phyloP scores from a whole-genome alignment of 306 rosid genomes.

The Trifolium subterraneum region DNA sequence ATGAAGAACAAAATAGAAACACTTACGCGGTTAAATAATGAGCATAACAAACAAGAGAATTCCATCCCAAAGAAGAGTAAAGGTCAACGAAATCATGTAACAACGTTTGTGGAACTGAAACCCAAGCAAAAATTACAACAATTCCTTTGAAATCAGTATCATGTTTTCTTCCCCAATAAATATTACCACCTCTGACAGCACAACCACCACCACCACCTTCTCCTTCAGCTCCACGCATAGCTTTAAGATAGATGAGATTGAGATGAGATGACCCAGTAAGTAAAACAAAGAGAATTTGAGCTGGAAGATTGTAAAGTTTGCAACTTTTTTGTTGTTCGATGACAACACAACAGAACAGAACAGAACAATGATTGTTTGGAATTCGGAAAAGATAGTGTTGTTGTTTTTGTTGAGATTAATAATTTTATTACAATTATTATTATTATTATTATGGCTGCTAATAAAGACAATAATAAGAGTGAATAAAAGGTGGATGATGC shows the following conservation, averaged over 20 bases:
- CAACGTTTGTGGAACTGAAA: slow-evolving; percentile 65
- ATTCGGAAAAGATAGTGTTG: neutral
- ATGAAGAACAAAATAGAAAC: slow-evolving; percentile 13
- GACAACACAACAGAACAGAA: neutral
- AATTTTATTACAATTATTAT: neutral
- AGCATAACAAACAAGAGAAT: slow-evolving; percentile 82
- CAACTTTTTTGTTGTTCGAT: neutral
- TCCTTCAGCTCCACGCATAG: slow-evolving; percentile 59
- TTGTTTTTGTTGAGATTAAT: neutral
- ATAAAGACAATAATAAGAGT: neutral
- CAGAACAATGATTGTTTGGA: neutral
- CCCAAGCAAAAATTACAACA: slow-evolving; percentile 87
- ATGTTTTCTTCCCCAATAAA: slow-evolving; percentile 84
- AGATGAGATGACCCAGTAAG: slow-evolving; percentile 31
- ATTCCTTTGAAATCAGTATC: slow-evolving; percentile 65
- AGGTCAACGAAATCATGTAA: slow-evolving; percentile 65
- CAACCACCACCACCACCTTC: slow-evolving; percentile 37
- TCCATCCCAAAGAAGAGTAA: slow-evolving; percentile 82
- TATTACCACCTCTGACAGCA: slow-evolving; percentile 51
- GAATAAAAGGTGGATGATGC: slow-evolving; percentile 5
- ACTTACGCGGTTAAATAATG: slow-evolving; percentile 83
- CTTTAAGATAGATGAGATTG: neutral
- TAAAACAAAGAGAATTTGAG: slow-evolving; percentile 25
- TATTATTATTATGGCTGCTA: neutral
- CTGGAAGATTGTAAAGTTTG: slow-evolving; percentile 24